phyloP scores from a whole-genome alignment of 345 rosid species.

The Reutealis trisperma region DNA sequence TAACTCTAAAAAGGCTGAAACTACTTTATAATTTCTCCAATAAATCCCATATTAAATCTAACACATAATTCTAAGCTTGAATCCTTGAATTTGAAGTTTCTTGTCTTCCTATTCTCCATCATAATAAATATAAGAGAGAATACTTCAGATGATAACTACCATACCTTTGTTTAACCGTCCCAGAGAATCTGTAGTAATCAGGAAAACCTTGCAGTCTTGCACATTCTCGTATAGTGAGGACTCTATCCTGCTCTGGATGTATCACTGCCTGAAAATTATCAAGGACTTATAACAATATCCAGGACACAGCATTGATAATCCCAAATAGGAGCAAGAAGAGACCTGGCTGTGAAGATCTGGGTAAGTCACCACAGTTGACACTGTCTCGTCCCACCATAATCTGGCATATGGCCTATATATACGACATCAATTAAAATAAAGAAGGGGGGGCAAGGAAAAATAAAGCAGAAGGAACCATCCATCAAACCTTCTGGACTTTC shows the following conservation, averaged over 20 bases:
- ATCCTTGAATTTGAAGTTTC: too few species aligned
- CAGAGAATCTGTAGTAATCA: conserved; percentile 84
- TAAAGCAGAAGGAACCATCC: conserved; percentile 9
- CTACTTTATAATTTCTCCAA: too few species aligned
- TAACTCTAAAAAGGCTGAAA: too few species aligned
- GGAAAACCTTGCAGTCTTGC: conserved; percentile 99
- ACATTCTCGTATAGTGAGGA: conserved; percentile 78
- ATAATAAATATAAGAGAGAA: not conserved
- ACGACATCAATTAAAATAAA: not conserved
- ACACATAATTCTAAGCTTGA: too few species aligned
- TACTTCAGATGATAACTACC: not conserved
- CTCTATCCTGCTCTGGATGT: conserved; percentile 96
- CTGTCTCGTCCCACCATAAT: conserved; percentile 98
- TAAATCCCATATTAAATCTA: too few species aligned
- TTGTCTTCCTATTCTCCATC: too few species aligned
- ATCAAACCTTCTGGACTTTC: conserved; percentile 82
- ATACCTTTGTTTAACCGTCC: conserved; percentile 73
- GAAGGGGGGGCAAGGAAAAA: conserved; percentile 1
- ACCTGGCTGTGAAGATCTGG: conserved; percentile 76
- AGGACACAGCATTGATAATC: conserved; percentile 13
- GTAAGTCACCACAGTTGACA: conserved; percentile 70
- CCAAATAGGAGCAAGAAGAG: conserved; percentile 15
- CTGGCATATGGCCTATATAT: conserved; percentile 74
- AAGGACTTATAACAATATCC: conserved; percentile 12
- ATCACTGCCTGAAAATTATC: conserved; percentile 45